Evolutionary conservation across 179 eudicot species (phyloP).

Genomic region (Silene coronaria): DNA sequence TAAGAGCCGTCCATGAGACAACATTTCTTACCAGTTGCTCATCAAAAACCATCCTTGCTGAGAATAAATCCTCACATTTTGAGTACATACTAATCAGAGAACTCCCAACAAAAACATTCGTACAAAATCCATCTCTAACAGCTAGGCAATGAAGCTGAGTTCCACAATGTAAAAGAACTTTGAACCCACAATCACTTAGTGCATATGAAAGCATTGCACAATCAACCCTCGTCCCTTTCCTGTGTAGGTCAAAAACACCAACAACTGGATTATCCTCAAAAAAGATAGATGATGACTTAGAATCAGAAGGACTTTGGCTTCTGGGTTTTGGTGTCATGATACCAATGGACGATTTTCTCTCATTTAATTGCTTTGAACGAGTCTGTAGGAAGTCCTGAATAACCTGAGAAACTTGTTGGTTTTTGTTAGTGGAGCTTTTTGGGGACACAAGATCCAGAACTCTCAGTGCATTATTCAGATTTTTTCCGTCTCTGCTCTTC

Average conservation of each 20-base stretch:
- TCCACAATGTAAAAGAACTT: constrained; percentile 29
- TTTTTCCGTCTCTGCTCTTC: constrained; percentile 11
- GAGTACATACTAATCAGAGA: constrained; percentile 54
- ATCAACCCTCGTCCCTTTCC: constrained; percentile 31
- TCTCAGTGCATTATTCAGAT: constrained; percentile 26
- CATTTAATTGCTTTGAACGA: constrained; percentile 16
- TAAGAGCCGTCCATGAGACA: constrained; percentile 64
- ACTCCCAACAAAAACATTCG: constrained; percentile 41
- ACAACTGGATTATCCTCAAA: constrained; percentile 22
- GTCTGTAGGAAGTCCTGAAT: constrained; percentile 33
- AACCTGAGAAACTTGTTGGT: constrained; percentile 21
- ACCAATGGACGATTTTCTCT: constrained; percentile 12
- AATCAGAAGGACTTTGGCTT: constrained; percentile 10
- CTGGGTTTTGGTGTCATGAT: not conserved
- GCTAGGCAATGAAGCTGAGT: constrained; percentile 51
- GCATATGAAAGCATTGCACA: constrained; percentile 30
- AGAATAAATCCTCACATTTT: constrained; percentile 43
- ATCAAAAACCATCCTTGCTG: constrained; percentile 47
- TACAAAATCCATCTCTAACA: constrained; percentile 28
- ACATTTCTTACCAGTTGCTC: constrained; percentile 48
- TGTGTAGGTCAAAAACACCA: constrained; percentile 21
- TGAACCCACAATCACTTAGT: constrained; percentile 32
- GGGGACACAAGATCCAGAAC: constrained; percentile 34
- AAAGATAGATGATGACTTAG: constrained; percentile 13
- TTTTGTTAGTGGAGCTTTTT: constrained; percentile 19